A percentile compares a stretch with the other conserved stretches of the same genome.
These are phyloP conservation scores for Camellia lanceoleosa DNA, from an alignment of 148 eudicot genomes.

Conservation along the genomic window DNA sequence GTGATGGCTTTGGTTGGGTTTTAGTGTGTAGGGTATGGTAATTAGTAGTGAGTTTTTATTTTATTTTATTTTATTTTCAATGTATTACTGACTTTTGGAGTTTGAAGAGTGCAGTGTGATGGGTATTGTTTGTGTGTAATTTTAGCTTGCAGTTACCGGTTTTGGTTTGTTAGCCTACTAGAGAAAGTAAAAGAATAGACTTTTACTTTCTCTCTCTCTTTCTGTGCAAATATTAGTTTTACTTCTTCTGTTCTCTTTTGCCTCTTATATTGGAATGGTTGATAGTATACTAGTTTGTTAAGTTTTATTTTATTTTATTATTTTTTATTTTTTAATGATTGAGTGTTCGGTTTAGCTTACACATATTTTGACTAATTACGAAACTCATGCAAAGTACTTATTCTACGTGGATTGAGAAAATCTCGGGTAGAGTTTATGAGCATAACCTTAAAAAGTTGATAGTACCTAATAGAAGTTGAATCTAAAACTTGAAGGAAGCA, in stretches of 20 bases:
- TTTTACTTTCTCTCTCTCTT: neutral
- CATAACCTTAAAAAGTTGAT: too few species aligned
- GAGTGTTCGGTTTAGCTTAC: too few species aligned
- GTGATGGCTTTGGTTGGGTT: neutral
- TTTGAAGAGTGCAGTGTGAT: neutral
- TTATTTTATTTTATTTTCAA: neutral
- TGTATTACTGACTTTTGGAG: neutral
- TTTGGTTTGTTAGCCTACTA: neutral
- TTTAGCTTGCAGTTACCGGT: neutral
- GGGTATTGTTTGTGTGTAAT: neutral
- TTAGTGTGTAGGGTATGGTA: neutral
- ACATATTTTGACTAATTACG: too few species aligned
- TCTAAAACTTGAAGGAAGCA: too few species aligned
- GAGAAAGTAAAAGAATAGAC: neutral
- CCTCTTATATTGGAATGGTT: too few species aligned
- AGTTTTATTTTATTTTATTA: neutral
- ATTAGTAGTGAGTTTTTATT: neutral
- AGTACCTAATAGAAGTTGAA: too few species aligned
- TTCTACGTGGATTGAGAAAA: too few species aligned
- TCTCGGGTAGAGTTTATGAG: too few species aligned
- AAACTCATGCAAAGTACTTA: too few species aligned
- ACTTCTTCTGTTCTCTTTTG: neutral
- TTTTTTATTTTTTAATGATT: too few species aligned
- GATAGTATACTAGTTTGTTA: too few species aligned
- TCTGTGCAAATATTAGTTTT: neutral